These are phyloP conservation scores for Plicaturopsis crispa DNA, from an alignment of 768 basidiomycete genomes.

Conservation along the genomic window DNA sequence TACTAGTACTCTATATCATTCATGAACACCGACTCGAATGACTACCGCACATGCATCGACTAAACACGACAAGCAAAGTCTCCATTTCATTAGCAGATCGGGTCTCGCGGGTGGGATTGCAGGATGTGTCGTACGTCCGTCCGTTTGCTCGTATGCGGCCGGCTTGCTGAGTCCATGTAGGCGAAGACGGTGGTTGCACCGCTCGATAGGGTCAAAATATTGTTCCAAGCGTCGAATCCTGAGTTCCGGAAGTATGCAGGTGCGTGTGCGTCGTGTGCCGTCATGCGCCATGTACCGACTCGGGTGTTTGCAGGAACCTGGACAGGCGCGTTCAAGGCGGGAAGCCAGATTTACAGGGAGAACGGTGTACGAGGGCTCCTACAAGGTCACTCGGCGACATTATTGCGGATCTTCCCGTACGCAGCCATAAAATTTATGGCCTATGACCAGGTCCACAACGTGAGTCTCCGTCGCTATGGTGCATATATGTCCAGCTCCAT, in stretches of 20 bases:
- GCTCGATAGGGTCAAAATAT: slow-evolving; percentile 95
- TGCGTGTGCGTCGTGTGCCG: slow-evolving; percentile 21
- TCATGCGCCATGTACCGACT: neutral
- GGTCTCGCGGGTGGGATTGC: slow-evolving; percentile 91
- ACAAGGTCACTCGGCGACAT: slow-evolving; percentile 94
- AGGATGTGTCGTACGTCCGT: slow-evolving; percentile 75
- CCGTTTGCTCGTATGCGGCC: neutral
- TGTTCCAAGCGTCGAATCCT: slow-evolving; percentile 95
- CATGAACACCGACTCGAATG: no score
- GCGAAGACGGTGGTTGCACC: slow-evolving; percentile 95
- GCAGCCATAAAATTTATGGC: slow-evolving; percentile 97
- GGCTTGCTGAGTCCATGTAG: slow-evolving; percentile 27
- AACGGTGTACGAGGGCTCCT: slow-evolving; percentile 75
- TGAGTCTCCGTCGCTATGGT: slow-evolving; percentile 28
- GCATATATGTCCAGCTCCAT: neutral
- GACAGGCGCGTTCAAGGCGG: slow-evolving; percentile 77
- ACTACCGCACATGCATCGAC: no score
- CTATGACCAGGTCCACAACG: slow-evolving; percentile 82
- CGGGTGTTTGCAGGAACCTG: slow-evolving; percentile 57
- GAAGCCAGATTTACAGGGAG: slow-evolving; percentile 58
- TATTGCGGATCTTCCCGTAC: slow-evolving; percentile 93
- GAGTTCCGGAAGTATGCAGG: slow-evolving; percentile 94
- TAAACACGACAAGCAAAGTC: slow-evolving; percentile 38
- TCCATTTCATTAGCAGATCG: slow-evolving; percentile 65
- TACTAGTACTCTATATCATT: no score